Base-by-base conservation (phyloP, 345 rosid genomes). In the Anastatica hierochuntica region DNA sequence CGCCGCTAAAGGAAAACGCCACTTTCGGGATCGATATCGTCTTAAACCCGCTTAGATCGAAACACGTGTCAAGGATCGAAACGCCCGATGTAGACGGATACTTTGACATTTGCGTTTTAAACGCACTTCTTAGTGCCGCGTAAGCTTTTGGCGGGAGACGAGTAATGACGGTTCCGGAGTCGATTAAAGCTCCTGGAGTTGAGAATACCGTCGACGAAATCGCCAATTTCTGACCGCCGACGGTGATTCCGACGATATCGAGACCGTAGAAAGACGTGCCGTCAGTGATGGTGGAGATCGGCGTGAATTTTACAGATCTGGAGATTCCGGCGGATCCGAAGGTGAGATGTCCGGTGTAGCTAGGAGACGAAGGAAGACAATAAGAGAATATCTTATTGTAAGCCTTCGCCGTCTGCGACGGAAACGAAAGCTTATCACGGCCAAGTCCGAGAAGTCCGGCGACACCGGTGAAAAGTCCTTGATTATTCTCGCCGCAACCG, bases 371-470 rank as follows among this genome's bases (percentile, higher is more conserved):
- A 0, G 97, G 95, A 6, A 88, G 74, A 40, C 97, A 88, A 29
- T 88, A 88, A 8, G 97, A 85, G 72, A 88, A 85, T 20, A 76
- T 17, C 14, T 78, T 73, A 14, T 71, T 75, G 65, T 82, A 88
- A 7, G 64, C 74, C 2, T 10, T 2, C 6, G 80, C 74, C 2
- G 86, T 79, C 64, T 88, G 97, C 5, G 80, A 72, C 21, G 85
- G 80, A 2, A 82, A 13, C 0, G 97, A 84, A n/a, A 84, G 34
- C n/a, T 58, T 37, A 49, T 71, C 63, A 0, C 90, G 84, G 52
- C 95, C 88, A 1, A 88, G 84, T 0, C 97, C 97, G 4, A 84
- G 69, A 15, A 84, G 27, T 2, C 88, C 97, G 2, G 95, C 88
- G 0, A 67, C 26, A 8, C 84, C 75, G 0, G 68, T 48, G 31